phyloP scores from a whole-genome alignment of 495 filamentous ascomycete species.

The Venustampulla echinocandica region DNA sequence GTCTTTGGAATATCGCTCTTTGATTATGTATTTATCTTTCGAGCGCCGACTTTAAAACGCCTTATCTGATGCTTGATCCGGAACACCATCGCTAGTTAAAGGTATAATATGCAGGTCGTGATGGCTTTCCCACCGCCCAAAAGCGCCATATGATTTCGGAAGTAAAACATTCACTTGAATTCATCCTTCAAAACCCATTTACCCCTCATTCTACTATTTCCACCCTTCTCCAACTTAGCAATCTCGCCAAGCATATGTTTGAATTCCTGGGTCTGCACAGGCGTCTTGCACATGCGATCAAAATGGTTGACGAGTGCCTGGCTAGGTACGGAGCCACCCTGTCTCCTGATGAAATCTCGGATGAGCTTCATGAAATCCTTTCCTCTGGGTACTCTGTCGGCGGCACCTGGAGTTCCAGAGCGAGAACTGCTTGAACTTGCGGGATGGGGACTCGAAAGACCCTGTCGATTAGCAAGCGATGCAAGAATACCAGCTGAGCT shows the following conservation, averaged over 20 bases:
- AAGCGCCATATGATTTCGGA: too few relatives aligned
- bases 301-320: conserved; percentile 76
- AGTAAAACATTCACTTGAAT: conserved; percentile 35
- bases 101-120: too few relatives aligned
- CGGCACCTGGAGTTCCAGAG: conserved; percentile 18
- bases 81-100: too few relatives aligned
- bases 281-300: conserved; percentile 38
- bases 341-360: conserved; percentile 58
- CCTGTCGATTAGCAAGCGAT: conserved; percentile 49
- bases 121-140: too few relatives aligned
- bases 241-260: conserved; percentile 39
- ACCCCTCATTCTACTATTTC: conserved; percentile 40
- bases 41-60: too few relatives aligned
- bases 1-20: too few relatives aligned
- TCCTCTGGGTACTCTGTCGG: conserved; percentile 21
- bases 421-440: conserved; percentile 28
- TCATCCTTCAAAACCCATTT: conserved; percentile 56
- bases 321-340: conserved; percentile 62
- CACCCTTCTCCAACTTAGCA: conserved; percentile 48
- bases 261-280: conserved; percentile 36
- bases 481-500: conserved; percentile 50
- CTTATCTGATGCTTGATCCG: too few relatives aligned
- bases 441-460: conserved; percentile 25
- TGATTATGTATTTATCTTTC: too few relatives aligned
- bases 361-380: conserved; percentile 65